A percentile compares a stretch with the other conserved stretches of the same genome.
These are phyloP conservation scores for Monosporascus sp. DNA, from an alignment of 2,329 filamentous ascomycete species.

Conservation along the genomic window DNA sequence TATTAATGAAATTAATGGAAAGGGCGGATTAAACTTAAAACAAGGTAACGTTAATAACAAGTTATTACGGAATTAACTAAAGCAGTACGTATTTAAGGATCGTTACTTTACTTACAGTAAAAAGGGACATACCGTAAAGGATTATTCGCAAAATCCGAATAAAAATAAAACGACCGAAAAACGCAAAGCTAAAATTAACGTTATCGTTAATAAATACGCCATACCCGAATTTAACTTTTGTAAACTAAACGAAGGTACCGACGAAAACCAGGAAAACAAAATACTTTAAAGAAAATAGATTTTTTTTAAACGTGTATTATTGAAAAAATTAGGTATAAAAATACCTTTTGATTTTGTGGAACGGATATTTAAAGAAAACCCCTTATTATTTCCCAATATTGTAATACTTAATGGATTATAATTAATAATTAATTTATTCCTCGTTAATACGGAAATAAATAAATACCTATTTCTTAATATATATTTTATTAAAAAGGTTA, in stretches of 20 bases:
- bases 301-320: background rate
- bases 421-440: background rate
- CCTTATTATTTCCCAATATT: background rate
- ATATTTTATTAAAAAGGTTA: background rate
- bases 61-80: background rate
- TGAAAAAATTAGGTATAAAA: background rate
- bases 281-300: slow-evolving; percentile 1
- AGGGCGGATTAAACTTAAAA: too few relatives aligned
- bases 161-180: background rate
- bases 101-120: background rate
- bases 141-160: too few relatives aligned
- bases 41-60: too few relatives aligned
- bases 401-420: slow-evolving; percentile 2
- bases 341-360: background rate
- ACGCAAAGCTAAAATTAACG: background rate
- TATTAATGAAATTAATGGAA: background rate
- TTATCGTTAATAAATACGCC: background rate
- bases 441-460: background rate
- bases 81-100: background rate
- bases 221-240: background rate
- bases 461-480: background rate
- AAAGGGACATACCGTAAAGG: background rate
- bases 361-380: background rate
- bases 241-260: background rate
- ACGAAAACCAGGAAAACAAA: background rate